Base-by-base conservation (phyloP, 2,329 filamentous ascomycete genomes). In the Rugonectria rugulosa region DNA sequence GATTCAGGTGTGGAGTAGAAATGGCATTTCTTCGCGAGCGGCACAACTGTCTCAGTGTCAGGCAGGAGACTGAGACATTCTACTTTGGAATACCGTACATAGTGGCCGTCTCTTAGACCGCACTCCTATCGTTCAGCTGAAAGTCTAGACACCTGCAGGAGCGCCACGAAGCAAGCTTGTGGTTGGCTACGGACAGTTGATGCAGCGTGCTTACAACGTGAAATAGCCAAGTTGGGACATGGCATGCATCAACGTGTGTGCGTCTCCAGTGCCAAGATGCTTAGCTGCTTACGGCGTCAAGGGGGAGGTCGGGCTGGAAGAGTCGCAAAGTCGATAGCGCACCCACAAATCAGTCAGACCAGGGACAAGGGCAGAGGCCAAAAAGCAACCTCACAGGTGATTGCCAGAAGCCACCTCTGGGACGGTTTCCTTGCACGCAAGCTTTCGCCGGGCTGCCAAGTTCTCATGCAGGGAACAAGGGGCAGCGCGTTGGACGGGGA, bases 401-500 rank as follows among this genome's bases (percentile, higher is more conserved):
- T 29, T 34, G 34, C 10, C 21, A 24, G 41, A 21, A 32, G 29
- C 11, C 29, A 32, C 5, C 29, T 14, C 29, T 14, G n/a, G n/a
- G n/a, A n/a, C n/a, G n/a, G n/a, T n/a, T n/a, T n/a, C n/a, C n/a
- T n/a, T n/a, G n/a, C n/a, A n/a, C 17, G 36, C 21, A 37, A 32
- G 31, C 21, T 53, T 32, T 14, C 20, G 42, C 51, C 45, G 44
- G 40, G 53, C 47, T 21, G 37, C 31, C 17, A 31, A 15, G 32
- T 29, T n/a, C n/a, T n/a, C 31, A 24, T 8, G 20, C 61, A 67
- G 53, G 64, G 64, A 57, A 57, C 62, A 67, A 55, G 64, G 64
- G 56, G 49, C 23, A 26, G 38, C 20, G 23, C 11, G 23, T 44
- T 56, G 50, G 46, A 59, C 52, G 57, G 51, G 47, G 51, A 54